Conservation (phyloP, 164 flowering plant genomes). For the Euptelea pleiosperma region DNA sequence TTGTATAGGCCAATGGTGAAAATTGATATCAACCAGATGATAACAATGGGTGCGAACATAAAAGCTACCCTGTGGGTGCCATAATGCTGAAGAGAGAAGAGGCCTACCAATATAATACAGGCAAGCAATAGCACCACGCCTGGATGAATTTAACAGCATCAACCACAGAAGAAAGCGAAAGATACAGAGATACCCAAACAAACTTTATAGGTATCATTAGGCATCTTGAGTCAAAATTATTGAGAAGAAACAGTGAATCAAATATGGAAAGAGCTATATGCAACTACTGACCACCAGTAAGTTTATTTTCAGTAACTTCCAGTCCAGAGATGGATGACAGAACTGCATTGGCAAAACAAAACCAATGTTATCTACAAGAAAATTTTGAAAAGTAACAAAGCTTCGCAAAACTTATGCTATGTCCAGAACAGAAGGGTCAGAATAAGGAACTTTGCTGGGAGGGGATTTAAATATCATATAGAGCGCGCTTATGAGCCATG, state of each 20-base stretch:
- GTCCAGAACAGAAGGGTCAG: too few species aligned
- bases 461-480: too few species aligned
- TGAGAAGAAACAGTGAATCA: too few species aligned
- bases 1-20: slow-evolving; percentile 67
- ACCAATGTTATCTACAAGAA: too few species aligned
- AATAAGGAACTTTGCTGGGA: too few species aligned
- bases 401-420: too few species aligned
- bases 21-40: slow-evolving; percentile 66
- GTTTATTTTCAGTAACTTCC: slow-evolving; percentile 33
- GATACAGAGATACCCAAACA: neutral
- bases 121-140: slow-evolving; percentile 55
- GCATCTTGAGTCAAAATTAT: too few species aligned
- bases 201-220: neutral
- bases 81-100: slow-evolving; percentile 74
- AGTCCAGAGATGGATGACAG: slow-evolving; percentile 72
- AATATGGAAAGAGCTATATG: neutral
- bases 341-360: too few species aligned
- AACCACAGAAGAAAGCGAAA: neutral
- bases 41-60: slow-evolving; percentile 69
- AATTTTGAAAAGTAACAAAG: too few species aligned
- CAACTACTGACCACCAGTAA: slow-evolving; percentile 40
- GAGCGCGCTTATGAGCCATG: too few species aligned
- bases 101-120: slow-evolving; percentile 70
- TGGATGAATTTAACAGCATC: slow-evolving; percentile 14
- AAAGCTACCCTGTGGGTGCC: slow-evolving; percentile 81